Evolutionary conservation across 1,284 basidiomycete species (phyloP).

Genomic region (Cystobasidiaceae sp.): DNA sequence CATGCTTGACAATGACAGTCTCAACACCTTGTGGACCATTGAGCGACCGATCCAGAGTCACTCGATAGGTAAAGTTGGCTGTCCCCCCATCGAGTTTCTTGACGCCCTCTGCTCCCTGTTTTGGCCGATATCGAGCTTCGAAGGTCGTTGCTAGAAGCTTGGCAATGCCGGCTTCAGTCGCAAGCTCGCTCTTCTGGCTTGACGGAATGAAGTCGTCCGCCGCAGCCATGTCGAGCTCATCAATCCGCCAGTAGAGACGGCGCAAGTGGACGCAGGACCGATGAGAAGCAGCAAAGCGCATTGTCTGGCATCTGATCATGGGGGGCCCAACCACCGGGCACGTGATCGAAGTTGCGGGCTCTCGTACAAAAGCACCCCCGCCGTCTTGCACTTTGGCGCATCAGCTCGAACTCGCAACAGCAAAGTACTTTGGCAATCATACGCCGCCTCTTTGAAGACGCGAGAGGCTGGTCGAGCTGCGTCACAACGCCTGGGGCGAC

Average conservation of each 20-base stretch:
- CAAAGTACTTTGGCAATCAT: no score
- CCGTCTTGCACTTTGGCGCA: no score
- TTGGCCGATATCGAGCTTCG: background rate
- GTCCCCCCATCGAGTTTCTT: background rate
- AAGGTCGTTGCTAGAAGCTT: background rate
- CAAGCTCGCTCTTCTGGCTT: background rate
- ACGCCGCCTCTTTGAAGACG: no score
- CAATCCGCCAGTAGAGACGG: background rate
- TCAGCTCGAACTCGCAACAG: no score
- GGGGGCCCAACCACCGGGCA: no score
- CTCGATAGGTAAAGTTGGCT: background rate
- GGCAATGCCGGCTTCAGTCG: background rate
- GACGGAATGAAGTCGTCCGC: background rate
- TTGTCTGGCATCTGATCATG: no score
- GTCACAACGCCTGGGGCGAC: no score
- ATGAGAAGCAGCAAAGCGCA: no score
- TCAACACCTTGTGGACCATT: background rate
- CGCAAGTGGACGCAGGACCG: background rate
- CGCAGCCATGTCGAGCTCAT: background rate
- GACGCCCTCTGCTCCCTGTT: background rate
- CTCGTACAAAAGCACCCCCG: no score
- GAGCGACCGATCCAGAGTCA: background rate
- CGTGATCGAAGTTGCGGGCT: no score
- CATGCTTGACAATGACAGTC: background rate
- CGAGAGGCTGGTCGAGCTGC: no score